A percentile compares a stretch with the other conserved stretches of the same genome.
Conservation (phyloP, 1,284 basidiomycete genomes). For the Leccinum subfulvum region DNA sequence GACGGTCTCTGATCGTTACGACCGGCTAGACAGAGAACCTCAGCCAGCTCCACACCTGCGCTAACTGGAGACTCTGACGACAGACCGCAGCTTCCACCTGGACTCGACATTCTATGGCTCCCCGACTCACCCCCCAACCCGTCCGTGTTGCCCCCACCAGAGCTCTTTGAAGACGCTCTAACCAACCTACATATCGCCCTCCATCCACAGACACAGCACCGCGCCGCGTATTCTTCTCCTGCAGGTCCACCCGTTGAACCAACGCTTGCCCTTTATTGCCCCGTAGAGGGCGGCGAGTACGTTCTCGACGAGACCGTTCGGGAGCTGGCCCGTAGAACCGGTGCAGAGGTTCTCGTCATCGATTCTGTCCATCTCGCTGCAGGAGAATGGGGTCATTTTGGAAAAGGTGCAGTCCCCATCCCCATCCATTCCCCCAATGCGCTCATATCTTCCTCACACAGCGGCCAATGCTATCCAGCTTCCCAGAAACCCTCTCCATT, state of each 20-base stretch:
- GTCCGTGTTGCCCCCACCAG: slow-evolving; percentile 45
- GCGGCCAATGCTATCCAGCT: slow-evolving; percentile 67
- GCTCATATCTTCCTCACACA: slow-evolving; percentile 27
- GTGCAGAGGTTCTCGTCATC: slow-evolving; percentile 77
- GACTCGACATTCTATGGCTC: slow-evolving; percentile 64
- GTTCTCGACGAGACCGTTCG: slow-evolving; percentile 76
- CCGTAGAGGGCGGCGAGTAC: slow-evolving; percentile 81
- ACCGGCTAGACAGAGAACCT: slow-evolving; percentile 31
- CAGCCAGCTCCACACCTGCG: slow-evolving; percentile 16
- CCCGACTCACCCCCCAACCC: slow-evolving; percentile 37
- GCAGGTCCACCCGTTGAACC: slow-evolving; percentile 62
- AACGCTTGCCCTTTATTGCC: slow-evolving; percentile 78
- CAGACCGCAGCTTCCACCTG: slow-evolving; percentile 48
- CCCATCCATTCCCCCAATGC: slow-evolving; percentile 1
- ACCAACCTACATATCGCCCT: slow-evolving; percentile 72
- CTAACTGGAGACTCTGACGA: slow-evolving; percentile 39
- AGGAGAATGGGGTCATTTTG: slow-evolving; percentile 76
- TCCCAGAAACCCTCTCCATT: slow-evolving; percentile 71
- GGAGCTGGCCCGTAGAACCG: slow-evolving; percentile 68
- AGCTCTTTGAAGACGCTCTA: slow-evolving; percentile 68
- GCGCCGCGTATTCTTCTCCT: slow-evolving; percentile 57
- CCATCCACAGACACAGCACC: slow-evolving; percentile 77
- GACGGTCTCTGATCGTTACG: too few relatives aligned
- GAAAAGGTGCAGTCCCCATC: slow-evolving; percentile 50
- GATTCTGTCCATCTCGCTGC: slow-evolving; percentile 81